Percentiles rank a stretch among this genome's conserved stretches.
phyloP scores from a whole-genome alignment of 805 yeast species.

The Saccharomyces mikatae region DNA sequence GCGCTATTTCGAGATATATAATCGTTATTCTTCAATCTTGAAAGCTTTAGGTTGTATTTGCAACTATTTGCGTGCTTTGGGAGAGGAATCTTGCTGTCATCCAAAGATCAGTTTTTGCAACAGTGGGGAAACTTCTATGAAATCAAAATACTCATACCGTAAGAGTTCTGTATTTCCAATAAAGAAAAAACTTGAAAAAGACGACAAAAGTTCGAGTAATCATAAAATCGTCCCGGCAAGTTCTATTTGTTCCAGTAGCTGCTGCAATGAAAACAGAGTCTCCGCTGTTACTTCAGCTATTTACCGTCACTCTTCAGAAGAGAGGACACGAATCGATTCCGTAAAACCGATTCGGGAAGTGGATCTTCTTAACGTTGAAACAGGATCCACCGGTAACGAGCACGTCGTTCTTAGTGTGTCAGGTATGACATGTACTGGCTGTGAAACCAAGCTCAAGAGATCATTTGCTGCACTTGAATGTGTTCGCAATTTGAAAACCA shows the following conservation, averaged over 20 bases:
- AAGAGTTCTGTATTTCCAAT: background rate
- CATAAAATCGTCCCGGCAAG: background rate
- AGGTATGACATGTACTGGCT: background rate
- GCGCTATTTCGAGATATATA: too few relatives aligned
- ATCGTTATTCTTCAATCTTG: background rate
- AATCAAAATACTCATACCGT: background rate
- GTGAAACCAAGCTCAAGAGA: background rate
- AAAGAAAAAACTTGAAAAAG: background rate
- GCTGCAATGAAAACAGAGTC: background rate
- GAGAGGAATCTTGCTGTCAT: background rate
- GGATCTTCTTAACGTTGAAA: background rate
- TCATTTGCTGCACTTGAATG: background rate
- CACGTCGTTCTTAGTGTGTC: background rate
- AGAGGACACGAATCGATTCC: background rate
- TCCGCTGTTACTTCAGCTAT: background rate
- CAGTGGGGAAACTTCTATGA: background rate
- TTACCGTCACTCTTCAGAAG: background rate
- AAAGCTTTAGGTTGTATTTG: background rate
- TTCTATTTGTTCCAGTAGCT: background rate
- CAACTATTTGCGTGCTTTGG: background rate
- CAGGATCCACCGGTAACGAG: background rate
- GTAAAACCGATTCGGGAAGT: background rate
- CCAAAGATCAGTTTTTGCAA: background rate
- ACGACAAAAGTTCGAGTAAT: too few relatives aligned
- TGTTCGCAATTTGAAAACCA: background rate